Base-by-base conservation (phyloP, 345 rosid genomes). In the Noccaea caerulescens region DNA sequence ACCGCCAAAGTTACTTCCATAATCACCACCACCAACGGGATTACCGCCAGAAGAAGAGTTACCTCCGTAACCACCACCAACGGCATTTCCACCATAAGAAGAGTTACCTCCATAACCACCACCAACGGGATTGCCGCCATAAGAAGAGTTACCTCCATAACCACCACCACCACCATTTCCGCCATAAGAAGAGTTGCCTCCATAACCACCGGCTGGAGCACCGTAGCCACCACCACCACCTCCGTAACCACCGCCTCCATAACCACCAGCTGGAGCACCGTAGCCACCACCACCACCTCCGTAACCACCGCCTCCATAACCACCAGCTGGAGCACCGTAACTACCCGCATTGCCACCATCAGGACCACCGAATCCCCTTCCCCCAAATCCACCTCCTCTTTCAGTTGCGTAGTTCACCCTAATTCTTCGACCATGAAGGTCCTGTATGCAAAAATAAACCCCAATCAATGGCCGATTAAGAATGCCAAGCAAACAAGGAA, bases 391-490 rank as follows among this genome's bases (percentile, higher is more conserved):
- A 39, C 86, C 75, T 60, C 83, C 72, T 75, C 86, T 84, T 25
- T 93, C 98, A 52, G 79, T 62, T 36, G 98, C 98, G 66, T 80
- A 87, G 75, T 93, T 85, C 70, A 93, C 98, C 80, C 84, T 86
- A 23, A 93, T 75, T 12, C 80, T 78, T 63, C 96, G 92, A 39
- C 98, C 98, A 68, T 85, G 88, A 59, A 93, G 92, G 57, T 83
- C 94, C 97, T 93, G 74, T 47, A 63, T 20, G 27, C 43, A 46
- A 61, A 36, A 51, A 5, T 4, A 11, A 36, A 20, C 12, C 37
- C 39, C 80, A 77, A 14, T 86, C 86, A 55, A 69, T 41, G 33
- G 87, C 88, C 72, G 46, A 75, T 83, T 81, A 56, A 58, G 32
- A 49, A 51, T 8, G 37, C 9, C 0, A 51, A 36, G 47, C 20